phyloP scores from a whole-genome alignment of 75 land plant genomes.

The Picea sitchensis region DNA sequence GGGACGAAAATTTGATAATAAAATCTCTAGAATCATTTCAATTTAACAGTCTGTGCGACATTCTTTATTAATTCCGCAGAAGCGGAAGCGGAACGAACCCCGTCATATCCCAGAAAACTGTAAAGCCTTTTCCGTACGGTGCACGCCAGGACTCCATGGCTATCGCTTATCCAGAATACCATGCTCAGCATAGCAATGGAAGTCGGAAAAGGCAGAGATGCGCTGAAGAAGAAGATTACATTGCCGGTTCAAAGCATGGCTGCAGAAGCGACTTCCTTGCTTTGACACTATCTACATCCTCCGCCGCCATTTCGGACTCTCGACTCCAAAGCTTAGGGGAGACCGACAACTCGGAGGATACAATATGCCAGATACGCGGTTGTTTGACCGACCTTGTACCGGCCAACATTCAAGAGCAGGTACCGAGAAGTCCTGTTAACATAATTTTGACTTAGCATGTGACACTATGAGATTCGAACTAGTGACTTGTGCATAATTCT shows the following conservation, averaged over 20 bases:
- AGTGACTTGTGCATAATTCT: not conserved
- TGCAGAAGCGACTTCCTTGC: not conserved
- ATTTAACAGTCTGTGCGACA: not conserved
- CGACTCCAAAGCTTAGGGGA: not conserved
- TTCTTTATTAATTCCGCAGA: not conserved
- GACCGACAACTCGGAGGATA: not conserved
- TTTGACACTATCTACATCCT: not conserved
- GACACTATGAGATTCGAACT: not conserved
- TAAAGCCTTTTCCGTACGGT: not conserved
- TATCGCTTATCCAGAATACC: not conserved
- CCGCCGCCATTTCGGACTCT: not conserved
- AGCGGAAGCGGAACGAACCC: not conserved
- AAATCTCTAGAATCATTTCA: not conserved
- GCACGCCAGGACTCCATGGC: too few relatives aligned
- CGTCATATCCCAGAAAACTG: not conserved
- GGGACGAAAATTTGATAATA: too few relatives aligned
- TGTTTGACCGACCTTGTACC: too few relatives aligned
- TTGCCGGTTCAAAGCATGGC: conserved; percentile 1
- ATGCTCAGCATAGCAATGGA: not conserved
- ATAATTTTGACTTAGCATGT: too few relatives aligned
- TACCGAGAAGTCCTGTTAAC: too few relatives aligned
- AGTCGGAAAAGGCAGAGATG: not conserved
- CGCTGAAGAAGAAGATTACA: not conserved
- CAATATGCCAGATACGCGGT: not conserved
- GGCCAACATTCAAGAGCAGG: too few relatives aligned